A percentile compares a stretch with the other conserved stretches of the same genome.
Conservation (phyloP, 768 basidiomycete species). For the Russula virescens region DNA sequence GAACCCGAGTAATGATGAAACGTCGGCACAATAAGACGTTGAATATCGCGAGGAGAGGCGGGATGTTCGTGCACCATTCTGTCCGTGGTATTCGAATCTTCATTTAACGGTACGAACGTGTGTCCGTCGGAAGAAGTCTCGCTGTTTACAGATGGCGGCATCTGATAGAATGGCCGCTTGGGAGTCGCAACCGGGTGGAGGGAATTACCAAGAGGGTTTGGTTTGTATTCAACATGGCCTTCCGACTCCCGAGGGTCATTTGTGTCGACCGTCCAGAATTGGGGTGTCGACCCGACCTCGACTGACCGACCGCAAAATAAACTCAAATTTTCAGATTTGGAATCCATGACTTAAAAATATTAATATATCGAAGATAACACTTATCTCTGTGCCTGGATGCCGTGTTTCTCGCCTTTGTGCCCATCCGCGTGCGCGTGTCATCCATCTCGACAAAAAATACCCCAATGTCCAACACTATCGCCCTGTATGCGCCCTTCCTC, state of each 20-base stretch:
- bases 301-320: background rate
- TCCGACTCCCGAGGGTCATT: background rate
- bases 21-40: background rate
- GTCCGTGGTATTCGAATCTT: background rate
- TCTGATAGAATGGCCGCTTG: background rate
- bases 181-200: background rate
- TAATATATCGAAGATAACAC: background rate
- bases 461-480: slow-evolving; percentile 48
- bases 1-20: slow-evolving; percentile 23
- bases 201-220: background rate
- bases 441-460: background rate
- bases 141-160: slow-evolving; percentile 17
- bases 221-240: background rate
- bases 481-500: slow-evolving; percentile 35
- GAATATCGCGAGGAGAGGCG: slow-evolving; percentile 26
- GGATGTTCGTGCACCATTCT: background rate
- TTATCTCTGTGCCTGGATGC: background rate
- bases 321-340: background rate
- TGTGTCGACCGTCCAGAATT: no score
- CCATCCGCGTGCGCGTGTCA: background rate
- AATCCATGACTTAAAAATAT: background rate
- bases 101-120: slow-evolving; percentile 18
- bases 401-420: background rate
- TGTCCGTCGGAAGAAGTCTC: slow-evolving; percentile 15
- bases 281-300: background rate